These are phyloP conservation scores for Pascua sp. DNA, from an alignment of 1,284 basidiomycete species.

Conservation along the genomic window DNA sequence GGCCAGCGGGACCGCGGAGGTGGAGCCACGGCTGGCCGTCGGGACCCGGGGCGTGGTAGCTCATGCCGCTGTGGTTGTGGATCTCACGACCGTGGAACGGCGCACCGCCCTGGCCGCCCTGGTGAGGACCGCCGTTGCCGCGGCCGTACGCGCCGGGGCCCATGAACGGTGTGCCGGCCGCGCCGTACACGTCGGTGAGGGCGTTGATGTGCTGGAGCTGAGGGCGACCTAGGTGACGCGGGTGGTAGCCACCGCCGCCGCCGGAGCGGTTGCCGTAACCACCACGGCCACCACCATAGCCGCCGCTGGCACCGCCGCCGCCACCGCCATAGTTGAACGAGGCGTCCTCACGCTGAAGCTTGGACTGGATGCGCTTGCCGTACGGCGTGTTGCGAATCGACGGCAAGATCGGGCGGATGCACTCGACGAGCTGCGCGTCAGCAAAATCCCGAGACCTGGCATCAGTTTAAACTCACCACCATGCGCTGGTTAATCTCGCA, in stretches of 20 bases:
- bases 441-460: conserved; percentile 41
- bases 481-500: conserved; percentile 83
- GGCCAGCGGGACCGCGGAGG: conserved; percentile 39
- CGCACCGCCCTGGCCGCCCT: conserved; percentile 14
- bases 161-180: conserved; percentile 37
- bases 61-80: conserved; percentile 41
- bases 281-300: conserved; percentile 47
- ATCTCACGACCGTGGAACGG: conserved; percentile 22
- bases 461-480: conserved; percentile 47
- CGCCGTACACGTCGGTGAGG: conserved; percentile 49
- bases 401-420: conserved; percentile 92
- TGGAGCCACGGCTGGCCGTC: conserved; percentile 48
- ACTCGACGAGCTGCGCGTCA: conserved; percentile 67
- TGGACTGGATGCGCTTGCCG: conserved; percentile 96
- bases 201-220: conserved; percentile 51
- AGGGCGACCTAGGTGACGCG: conserved; percentile 46
- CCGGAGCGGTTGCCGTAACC: conserved; percentile 22
- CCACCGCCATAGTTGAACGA: conserved; percentile 55
- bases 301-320: conserved; percentile 33
- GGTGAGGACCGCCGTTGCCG: conserved; percentile 8
- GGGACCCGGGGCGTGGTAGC: conserved; percentile 46
- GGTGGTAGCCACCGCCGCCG: conserved; percentile 36
- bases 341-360: conserved; percentile 87
- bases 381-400: conserved; percentile 96
- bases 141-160: conserved; percentile 28